A percentile compares a stretch with the other conserved stretches of the same genome.
These are phyloP conservation scores for Metschnikowia similis DNA, from an alignment of 805 yeast genomes.

Conservation along the genomic window DNA sequence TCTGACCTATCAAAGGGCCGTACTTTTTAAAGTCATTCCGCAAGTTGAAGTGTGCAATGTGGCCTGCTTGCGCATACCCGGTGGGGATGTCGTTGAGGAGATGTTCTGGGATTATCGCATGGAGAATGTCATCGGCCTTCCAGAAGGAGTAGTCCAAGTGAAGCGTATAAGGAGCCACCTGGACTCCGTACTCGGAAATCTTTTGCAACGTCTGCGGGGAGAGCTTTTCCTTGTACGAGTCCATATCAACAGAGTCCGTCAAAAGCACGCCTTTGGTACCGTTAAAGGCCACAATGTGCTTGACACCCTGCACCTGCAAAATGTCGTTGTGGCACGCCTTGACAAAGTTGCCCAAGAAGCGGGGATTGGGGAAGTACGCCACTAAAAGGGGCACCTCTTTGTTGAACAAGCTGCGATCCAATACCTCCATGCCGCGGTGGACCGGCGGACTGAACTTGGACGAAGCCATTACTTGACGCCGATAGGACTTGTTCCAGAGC, in stretches of 20 bases:
- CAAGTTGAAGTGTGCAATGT: conserved; percentile 87
- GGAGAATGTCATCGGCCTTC: conserved; percentile 83
- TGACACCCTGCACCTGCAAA: conserved; percentile 64
- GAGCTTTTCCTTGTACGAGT: conserved; percentile 35
- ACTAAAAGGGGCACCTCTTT: conserved; percentile 57
- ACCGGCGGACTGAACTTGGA: conserved; percentile 57
- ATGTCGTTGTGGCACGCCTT: conserved; percentile 55
- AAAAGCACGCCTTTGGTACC: conserved; percentile 55
- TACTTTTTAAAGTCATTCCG: conserved; percentile 81
- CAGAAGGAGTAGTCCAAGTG: conserved; percentile 70
- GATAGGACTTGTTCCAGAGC: conserved; percentile 20
- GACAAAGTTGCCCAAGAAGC: conserved; percentile 54
- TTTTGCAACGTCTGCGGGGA: conserved; percentile 41
- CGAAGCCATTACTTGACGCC: conserved; percentile 23
- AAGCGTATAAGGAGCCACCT: conserved; percentile 50
- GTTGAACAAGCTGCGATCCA: conserved; percentile 65
- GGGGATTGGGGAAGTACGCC: conserved; percentile 68
- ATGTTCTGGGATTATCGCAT: conserved; percentile 70
- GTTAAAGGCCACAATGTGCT: conserved; percentile 52
- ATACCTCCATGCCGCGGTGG: conserved; percentile 55
- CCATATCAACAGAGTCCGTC: conserved; percentile 45
- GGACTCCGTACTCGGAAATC: conserved; percentile 45
- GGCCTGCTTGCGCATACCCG: conserved; percentile 92
- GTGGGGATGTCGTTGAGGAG: conserved; percentile 73
- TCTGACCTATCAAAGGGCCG: conserved; percentile 79